phyloP scores from a whole-genome alignment of 202 grass and related monocot species.

The Saccharum hybrid region DNA sequence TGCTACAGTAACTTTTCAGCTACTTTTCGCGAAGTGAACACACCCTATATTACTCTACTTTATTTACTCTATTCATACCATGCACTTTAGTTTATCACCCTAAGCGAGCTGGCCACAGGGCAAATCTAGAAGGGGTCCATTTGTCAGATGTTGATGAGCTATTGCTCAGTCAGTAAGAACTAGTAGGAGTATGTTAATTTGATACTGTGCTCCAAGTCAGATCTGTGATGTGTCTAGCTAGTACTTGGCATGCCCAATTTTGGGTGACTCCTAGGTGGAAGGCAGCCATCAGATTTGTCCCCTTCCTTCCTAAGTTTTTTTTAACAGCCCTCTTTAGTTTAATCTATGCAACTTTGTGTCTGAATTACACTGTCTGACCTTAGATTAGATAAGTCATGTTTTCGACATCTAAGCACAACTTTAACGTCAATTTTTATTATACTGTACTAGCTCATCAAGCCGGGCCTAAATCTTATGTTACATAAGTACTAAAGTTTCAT shows the following conservation, averaged over 20 bases:
- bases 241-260: background rate
- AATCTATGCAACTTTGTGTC: background rate
- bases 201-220: constrained; percentile 4
- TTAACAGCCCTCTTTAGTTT: background rate
- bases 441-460: background rate
- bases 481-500: background rate
- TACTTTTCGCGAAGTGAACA: no score
- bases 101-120: background rate
- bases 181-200: background rate
- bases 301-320: background rate
- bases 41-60: background rate
- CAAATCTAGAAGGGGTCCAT: background rate
- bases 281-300: background rate
- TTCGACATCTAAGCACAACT: background rate
- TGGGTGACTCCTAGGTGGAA: constrained; percentile 21
- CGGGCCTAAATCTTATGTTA: background rate
- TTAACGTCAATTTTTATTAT: background rate
- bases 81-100: background rate
- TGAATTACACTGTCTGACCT: background rate
- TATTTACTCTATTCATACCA: background rate
- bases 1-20: no score
- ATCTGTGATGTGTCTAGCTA: constrained; percentile 10
- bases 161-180: background rate
- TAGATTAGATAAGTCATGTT: background rate
- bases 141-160: background rate